phyloP scores from a whole-genome alignment of 1,284 basidiomycete genomes.

The Pseudozyma tsukubaensis region DNA sequence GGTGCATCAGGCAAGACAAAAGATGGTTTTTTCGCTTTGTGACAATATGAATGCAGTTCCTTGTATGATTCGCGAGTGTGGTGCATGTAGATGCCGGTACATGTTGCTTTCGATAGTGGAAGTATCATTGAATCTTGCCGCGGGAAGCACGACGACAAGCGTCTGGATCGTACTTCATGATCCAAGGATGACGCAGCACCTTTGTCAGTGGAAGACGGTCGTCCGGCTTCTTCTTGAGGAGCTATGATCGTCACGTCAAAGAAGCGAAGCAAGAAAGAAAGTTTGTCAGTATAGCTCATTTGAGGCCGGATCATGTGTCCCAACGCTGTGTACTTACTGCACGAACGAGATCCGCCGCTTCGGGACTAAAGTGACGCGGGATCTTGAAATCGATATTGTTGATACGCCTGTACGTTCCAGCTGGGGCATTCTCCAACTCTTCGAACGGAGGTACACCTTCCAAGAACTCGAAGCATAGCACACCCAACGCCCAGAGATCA shows the following conservation, averaged over 20 bases:
- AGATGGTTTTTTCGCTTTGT: too few relatives aligned
- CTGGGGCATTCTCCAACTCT: conserved; percentile 75
- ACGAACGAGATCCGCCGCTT: conserved; percentile 57
- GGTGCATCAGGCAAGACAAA: too few relatives aligned
- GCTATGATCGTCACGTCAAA: conserved; percentile 71
- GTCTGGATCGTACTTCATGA: conserved; percentile 77
- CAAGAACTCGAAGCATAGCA: conserved; percentile 94
- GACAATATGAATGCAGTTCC: conserved; percentile 12
- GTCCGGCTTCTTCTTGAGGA: conserved; percentile 86
- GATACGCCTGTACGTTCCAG: conserved; percentile 61
- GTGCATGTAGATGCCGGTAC: conserved; percentile 4
- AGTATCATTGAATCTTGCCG: conserved; percentile 44
- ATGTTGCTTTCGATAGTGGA: neutral
- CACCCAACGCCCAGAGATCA: conserved; percentile 96
- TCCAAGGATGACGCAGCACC: conserved; percentile 91
- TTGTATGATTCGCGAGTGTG: neutral
- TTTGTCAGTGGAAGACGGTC: conserved; percentile 83
- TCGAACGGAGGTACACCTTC: conserved; percentile 94
- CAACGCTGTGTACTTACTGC: conserved; percentile 52
- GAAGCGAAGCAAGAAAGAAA: neutral
- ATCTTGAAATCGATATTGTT: conserved; percentile 60
- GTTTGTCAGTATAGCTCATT: neutral
- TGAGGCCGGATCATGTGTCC: neutral
- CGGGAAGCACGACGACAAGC: conserved; percentile 55
- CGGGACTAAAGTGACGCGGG: conserved; percentile 54